Evolutionary conservation across 1,284 basidiomycete genomes (phyloP).

Genomic region (Mycena citricolor): DNA sequence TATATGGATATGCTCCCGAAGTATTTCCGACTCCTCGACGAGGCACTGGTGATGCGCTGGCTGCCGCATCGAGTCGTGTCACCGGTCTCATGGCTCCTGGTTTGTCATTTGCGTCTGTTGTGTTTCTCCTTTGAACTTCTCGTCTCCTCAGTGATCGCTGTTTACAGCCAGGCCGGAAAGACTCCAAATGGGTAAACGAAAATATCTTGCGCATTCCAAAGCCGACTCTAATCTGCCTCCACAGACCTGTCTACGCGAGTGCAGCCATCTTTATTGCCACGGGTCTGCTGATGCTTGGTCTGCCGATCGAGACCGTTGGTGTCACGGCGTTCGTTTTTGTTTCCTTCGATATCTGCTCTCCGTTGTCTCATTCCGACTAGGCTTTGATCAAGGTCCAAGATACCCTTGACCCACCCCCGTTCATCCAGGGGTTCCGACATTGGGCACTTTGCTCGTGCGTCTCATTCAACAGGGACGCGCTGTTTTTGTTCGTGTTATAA

Average conservation of each 20-base stretch:
- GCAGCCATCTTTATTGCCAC: conserved; percentile 22
- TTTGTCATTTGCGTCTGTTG: conserved; percentile 1
- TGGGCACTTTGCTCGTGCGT: no score
- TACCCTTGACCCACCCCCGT: no score
- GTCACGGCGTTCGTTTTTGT: conserved; percentile 23
- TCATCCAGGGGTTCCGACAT: no score
- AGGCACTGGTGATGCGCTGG: conserved; percentile 71
- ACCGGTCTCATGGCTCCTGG: conserved; percentile 21
- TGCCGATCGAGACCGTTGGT: conserved; percentile 21
- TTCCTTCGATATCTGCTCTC: no score
- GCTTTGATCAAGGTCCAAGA: no score
- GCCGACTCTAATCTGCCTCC: background rate
- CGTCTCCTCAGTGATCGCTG: conserved; percentile 17
- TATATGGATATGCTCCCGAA: conserved; percentile 68
- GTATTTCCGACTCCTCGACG: conserved; percentile 72
- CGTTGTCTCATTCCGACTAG: no score
- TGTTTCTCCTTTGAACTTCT: background rate
- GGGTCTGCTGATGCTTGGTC: conserved; percentile 16
- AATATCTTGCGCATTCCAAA: no score
- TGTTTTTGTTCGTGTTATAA: no score
- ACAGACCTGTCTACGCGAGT: conserved; percentile 21
- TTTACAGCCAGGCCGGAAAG: conserved; percentile 22
- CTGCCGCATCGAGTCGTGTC: conserved; percentile 56
- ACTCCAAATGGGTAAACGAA: conserved; percentile 19
- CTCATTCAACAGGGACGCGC: no score